These are phyloP conservation scores for Venturia asperata DNA, from an alignment of 2,329 filamentous ascomycete genomes.

Conservation along the genomic window DNA sequence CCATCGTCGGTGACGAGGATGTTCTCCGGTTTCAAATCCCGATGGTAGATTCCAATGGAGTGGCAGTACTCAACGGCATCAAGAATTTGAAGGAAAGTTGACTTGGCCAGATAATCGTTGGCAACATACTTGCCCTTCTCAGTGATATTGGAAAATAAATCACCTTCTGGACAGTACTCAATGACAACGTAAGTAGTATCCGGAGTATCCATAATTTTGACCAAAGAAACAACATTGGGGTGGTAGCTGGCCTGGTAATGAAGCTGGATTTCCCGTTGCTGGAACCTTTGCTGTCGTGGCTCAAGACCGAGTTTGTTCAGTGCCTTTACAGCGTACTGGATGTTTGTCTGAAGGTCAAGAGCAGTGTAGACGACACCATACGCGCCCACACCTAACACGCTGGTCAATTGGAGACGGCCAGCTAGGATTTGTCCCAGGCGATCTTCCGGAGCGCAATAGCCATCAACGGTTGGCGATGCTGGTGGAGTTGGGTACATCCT, in stretches of 20 bases:
- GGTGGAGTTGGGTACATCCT: slow-evolving; percentile 46
- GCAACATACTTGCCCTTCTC: slow-evolving; percentile 88
- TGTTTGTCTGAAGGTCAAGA: slow-evolving; percentile 71
- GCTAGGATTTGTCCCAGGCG: slow-evolving; percentile 78
- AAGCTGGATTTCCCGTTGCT: slow-evolving; percentile 84
- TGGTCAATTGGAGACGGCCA: slow-evolving; percentile 72
- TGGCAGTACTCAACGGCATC: slow-evolving; percentile 97
- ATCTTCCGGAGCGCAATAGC: slow-evolving; percentile 60
- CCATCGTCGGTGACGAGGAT: slow-evolving; percentile 86
- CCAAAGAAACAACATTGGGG: slow-evolving; percentile 85
- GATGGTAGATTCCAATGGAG: slow-evolving; percentile 85
- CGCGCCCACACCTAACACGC: slow-evolving; percentile 84
- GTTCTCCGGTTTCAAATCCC: slow-evolving; percentile 97
- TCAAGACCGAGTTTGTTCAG: slow-evolving; percentile 92
- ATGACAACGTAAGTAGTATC: slow-evolving; percentile 95
- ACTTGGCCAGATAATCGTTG: slow-evolving; percentile 80
- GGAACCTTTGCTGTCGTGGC: slow-evolving; percentile 77
- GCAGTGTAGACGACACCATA: slow-evolving; percentile 95
- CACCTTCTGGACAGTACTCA: slow-evolving; percentile 94
- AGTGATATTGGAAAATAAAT: slow-evolving; percentile 95
- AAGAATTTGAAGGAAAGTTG: slow-evolving; percentile 88
- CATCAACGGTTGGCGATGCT: slow-evolving; percentile 40
- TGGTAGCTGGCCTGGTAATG: slow-evolving; percentile 86
- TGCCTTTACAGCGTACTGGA: slow-evolving; percentile 90
- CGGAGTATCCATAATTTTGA: slow-evolving; percentile 83